Evolutionary conservation across 139 green algal genomes (phyloP), one percentile per base, ranked within the genome.

Genomic region (Diplosphaera chodatii): DNA sequence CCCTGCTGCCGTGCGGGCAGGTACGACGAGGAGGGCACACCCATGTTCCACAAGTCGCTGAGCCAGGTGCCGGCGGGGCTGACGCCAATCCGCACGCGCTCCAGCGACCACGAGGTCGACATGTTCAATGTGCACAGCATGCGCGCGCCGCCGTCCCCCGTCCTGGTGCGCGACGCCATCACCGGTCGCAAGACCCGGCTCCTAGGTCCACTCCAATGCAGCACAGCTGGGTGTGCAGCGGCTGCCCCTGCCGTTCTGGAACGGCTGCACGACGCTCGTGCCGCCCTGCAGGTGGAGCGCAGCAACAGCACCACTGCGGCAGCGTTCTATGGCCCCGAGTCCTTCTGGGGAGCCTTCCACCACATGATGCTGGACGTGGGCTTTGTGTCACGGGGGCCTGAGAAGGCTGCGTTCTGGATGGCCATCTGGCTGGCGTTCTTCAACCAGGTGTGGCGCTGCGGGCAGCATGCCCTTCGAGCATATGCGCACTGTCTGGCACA

Each of bases 341-440:
- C 48, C 6, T 88, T 91, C 4, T 77, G 63, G 76, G 30, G 25
- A n/a, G 86, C 82, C 25, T 75, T 88, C 23, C 29, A 34, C 15
- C 33, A 48, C 32, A 87, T 92, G 85, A 30, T 91, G 23, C 3
- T 55, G 37, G 89, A 91, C 67, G 80, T 91, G 1, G 34, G 37
- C 21, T 65, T 67, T 8, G 84, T 94, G 67, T 68, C 79, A 16
- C 23, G 55, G 0, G 90, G 86, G 5, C 77, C 76, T 2, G 87
- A 90, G 83, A 32, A 74, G 4, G 69, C 71, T 15, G 89, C 90
- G 2, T 82, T 93, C 23, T 29, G 32, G 29, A 77, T 94, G 63
- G 81, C 86, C 3, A 66, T 89, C 10, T 78, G 63, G 29, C 73
- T 96, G 6, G 91, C 91, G 5, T 71, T 95, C 41, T 89, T 96